These are phyloP conservation scores for Xylaria palmicola DNA, from an alignment of 495 filamentous ascomycete species.

Conservation along the genomic window DNA sequence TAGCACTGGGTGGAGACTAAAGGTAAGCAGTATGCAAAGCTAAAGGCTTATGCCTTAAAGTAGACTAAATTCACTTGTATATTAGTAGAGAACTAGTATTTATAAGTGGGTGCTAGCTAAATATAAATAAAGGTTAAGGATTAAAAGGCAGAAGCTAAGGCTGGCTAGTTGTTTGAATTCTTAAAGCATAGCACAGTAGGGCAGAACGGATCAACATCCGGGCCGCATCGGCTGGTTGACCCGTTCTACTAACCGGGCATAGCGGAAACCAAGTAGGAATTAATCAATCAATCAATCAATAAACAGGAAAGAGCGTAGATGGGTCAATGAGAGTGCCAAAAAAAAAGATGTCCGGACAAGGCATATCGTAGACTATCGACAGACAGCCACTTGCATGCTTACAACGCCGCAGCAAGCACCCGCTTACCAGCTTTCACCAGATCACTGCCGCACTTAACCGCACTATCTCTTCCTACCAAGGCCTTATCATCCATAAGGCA, in stretches of 20 bases:
- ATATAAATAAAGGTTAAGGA: not conserved
- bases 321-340: no score
- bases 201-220: not conserved
- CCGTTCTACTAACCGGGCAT: not conserved
- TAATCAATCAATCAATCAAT: no score
- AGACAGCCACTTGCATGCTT: no score
- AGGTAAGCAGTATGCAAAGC: not conserved
- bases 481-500: slow-evolving; percentile 80
- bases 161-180: not conserved
- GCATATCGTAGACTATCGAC: no score
- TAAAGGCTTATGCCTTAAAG: not conserved
- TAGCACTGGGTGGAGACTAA: not conserved
- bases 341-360: no score
- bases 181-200: not conserved
- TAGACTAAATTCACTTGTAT: not conserved
- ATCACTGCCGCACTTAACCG: slow-evolving; percentile 74
- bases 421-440: no score
- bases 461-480: slow-evolving; percentile 64
- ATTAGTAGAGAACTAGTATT: not conserved
- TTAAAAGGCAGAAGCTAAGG: not conserved
- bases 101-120: not conserved
- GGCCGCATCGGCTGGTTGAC: not conserved
- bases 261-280: no score
- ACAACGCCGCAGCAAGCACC: no score
- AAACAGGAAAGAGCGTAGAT: no score